Percentiles rank a stretch among this genome's conserved stretches.
phyloP scores from a whole-genome alignment of 805 yeast species.

The Teunomyces tritomae region DNA sequence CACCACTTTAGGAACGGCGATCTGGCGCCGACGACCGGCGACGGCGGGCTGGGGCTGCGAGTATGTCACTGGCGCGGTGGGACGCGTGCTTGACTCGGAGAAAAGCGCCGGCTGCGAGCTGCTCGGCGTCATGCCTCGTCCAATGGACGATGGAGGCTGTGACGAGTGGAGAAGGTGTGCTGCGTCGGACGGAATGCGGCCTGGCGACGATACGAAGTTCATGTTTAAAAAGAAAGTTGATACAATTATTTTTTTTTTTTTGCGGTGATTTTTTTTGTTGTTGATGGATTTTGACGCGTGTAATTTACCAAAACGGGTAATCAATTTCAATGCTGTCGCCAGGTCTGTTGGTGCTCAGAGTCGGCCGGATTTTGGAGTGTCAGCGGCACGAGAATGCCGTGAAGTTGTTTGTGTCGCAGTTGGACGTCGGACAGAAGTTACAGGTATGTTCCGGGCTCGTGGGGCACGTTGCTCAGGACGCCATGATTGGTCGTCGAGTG shows the following conservation, averaged over 20 bases:
- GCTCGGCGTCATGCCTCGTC: constrained; percentile 34
- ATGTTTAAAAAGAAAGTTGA: constrained; percentile 13
- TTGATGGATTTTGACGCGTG: not conserved
- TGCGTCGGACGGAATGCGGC: constrained; percentile 44
- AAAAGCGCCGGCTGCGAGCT: constrained; percentile 23
- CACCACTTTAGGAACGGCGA: constrained; percentile 77
- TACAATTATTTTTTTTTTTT: not conserved
- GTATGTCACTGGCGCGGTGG: constrained; percentile 9
- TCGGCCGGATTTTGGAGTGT: constrained; percentile 49
- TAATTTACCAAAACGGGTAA: constrained; percentile 2
- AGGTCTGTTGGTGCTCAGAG: constrained; percentile 26
- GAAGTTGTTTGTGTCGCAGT: constrained; percentile 54
- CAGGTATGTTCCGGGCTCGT: constrained; percentile 64
- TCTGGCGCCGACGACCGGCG: constrained; percentile 52
- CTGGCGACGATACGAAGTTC: constrained; percentile 46
- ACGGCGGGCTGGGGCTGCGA: constrained; percentile 13
- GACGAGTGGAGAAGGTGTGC: constrained; percentile 39
- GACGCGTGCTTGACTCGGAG: constrained; percentile 24
- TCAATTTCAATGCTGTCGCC: constrained; percentile 9
- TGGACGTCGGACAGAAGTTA: constrained; percentile 28
- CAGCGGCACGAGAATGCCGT: constrained; percentile 56
- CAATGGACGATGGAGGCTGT: constrained; percentile 43
- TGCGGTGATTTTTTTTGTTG: not conserved
- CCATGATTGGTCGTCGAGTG: constrained; percentile 41
- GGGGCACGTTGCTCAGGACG: constrained; percentile 35